Evolutionary conservation across 768 basidiomycete species (phyloP).

Genomic region (Pholiota conissans): DNA sequence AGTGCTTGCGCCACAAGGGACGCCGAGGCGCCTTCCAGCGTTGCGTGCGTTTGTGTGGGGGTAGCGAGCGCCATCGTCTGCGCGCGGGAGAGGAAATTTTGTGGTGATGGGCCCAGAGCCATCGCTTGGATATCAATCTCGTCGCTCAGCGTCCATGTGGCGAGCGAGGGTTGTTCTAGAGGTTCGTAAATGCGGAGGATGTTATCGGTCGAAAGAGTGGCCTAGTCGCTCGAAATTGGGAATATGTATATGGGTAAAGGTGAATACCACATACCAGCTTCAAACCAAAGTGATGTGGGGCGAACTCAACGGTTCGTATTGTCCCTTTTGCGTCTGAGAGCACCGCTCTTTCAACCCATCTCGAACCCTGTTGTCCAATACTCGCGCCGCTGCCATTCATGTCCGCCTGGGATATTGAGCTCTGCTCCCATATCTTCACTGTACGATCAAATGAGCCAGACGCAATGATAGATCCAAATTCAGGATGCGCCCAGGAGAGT

Average conservation of each 20-base stretch:
- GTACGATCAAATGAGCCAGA: slow-evolving; percentile 89
- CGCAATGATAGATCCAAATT: slow-evolving; percentile 86
- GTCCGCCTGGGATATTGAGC: slow-evolving; percentile 22
- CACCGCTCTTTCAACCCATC: slow-evolving; percentile 76
- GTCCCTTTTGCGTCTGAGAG: slow-evolving; percentile 85
- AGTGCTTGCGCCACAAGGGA: slow-evolving; percentile 66
- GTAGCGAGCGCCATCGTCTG: slow-evolving; percentile 67
- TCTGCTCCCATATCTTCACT: slow-evolving; percentile 90
- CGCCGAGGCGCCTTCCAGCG: slow-evolving; percentile 56
- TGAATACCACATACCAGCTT: slow-evolving; percentile 62
- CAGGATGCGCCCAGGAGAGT: slow-evolving; percentile 89
- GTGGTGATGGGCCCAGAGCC: slow-evolving; percentile 40
- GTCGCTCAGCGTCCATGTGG: slow-evolving; percentile 74
- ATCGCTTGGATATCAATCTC: slow-evolving; percentile 73
- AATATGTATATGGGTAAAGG: neutral
- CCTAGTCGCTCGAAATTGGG: slow-evolving; percentile 42
- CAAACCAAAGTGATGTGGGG: slow-evolving; percentile 84
- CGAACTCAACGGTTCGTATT: slow-evolving; percentile 84
- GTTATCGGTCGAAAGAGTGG: slow-evolving; percentile 87
- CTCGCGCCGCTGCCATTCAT: slow-evolving; percentile 21
- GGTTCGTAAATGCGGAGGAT: slow-evolving; percentile 89
- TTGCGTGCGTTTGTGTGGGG: slow-evolving; percentile 62
- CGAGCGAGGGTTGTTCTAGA: slow-evolving; percentile 70
- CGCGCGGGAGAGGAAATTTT: slow-evolving; percentile 38
- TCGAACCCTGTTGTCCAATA: slow-evolving; percentile 29